Evolutionary conservation across 805 yeast genomes (phyloP), one percentile per base, ranked within the genome.

Genomic region (Saturnispora dispora): DNA sequence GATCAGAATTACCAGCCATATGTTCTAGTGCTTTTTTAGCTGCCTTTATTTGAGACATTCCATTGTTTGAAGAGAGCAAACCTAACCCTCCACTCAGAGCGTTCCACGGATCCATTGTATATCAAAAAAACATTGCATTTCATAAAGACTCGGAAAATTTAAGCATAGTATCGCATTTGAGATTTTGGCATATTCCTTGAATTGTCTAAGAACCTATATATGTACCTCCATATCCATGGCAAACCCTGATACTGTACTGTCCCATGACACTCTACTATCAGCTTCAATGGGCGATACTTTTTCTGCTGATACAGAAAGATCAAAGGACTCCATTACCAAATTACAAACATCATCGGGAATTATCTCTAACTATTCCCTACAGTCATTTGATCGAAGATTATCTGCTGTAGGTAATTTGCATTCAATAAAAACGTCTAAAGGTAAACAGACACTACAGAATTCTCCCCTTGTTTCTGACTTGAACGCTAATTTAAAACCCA

Each of bases 11-110:
- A 45, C 61, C 63, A 2, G 61, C 61, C 37, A 67, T 41, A 5
- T 66, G 41, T 23, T 61, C 57, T 32, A 69, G 51, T 2, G 71
- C 69, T 52, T 67, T 64, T 50, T 69, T 68, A 13, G 73, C 72
- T 5, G 71, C 71, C 46, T 62, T 45, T 7, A 69, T 58, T 47
- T 67, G 66, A 17, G 69, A 55, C 50, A 58, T 60, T 27, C 62
- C 66, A 22, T 59, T 27, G 47, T 69, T 72, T 23, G 59, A 55
- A 7, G 62, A 27, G 10, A 58, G 52, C 10, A 57, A 25, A 7
- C 53, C 42, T 4, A 55, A 13, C 9, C 51, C 57, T 6, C 52
- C 36, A 7, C 53, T 48, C 2, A 57, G 1, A 5, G 61, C 52
- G 36, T 53, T 59, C 72, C 72, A 69, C 7, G 70, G 71, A 53